Base-by-base conservation (phyloP, 352 stramenopile species). In the Phytophthora rubi region DNA sequence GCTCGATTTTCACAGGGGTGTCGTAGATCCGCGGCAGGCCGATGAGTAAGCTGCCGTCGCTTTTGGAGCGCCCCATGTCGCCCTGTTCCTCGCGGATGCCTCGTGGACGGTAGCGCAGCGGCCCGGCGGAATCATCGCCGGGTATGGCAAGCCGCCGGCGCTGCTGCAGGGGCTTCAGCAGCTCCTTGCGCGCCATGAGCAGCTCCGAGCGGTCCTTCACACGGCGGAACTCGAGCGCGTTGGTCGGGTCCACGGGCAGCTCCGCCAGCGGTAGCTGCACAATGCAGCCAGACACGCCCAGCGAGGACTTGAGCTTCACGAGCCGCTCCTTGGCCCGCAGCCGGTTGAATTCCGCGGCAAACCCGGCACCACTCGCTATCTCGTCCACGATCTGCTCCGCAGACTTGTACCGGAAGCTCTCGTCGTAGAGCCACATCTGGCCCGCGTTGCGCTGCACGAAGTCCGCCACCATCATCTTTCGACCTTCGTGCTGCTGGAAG, bases 341-440 rank as follows among this genome's bases (percentile, higher is more conserved):
- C 42, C 42, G 42, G 15, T n/a, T 21, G n/a, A n/a, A 48, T n/a
- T 48, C 42, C 42, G 42, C 13, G 13, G 42, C 42, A 48, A 48
- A 48, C n/a, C 42, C 42, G n/a, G 42, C n/a, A 13, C 42, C 42
- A 48, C 4, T 48, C 21, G 42, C 42, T 48, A 48, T 21, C n/a
- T 48, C 42, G 42, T 48, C 42, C 42, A 48, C 42, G 42, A 48
- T 48, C 42, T 48, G 42, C 10, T 48, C 42, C 15, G 42, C 23
- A 13, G 42, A 89, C 42, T 48, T 48, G 13, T 48, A 21, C 6
- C n/a, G 42, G 42, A 48, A 48, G 26, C 66, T 76, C 30, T 66
- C 30, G 57, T 89, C 82, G 65, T 84, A 90, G 12, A 87, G 74
- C 80, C 84, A 82, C 70, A 92, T 74, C n/a, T 83, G 77, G 18